phyloP scores from a whole-genome alignment of 2,329 filamentous ascomycete genomes.

The Fusarium sp. region DNA sequence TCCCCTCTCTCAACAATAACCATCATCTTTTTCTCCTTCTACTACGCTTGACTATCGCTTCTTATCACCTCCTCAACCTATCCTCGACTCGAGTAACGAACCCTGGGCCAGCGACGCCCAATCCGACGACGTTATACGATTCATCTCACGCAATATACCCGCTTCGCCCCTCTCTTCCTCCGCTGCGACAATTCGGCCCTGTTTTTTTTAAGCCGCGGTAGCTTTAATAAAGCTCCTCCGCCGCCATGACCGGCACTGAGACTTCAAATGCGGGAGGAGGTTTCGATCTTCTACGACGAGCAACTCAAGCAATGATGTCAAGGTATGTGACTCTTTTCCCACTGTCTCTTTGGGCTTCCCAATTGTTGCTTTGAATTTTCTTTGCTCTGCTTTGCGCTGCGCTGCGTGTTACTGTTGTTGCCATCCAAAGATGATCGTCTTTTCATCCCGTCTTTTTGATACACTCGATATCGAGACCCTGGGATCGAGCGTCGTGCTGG shows the following conservation, averaged over 20 bases:
- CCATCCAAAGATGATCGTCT: slow-evolving; percentile 25
- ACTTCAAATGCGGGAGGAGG: slow-evolving; percentile 59
- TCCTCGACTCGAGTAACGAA: slow-evolving; percentile 21
- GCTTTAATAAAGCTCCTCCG: slow-evolving; percentile 44
- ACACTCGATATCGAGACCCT: slow-evolving; percentile 17
- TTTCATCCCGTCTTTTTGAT: slow-evolving; percentile 3
- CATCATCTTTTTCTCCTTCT: slow-evolving; percentile 27
- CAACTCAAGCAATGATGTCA: slow-evolving; percentile 74
- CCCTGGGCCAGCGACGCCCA: slow-evolving; percentile 37
- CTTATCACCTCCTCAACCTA: slow-evolving; percentile 27
- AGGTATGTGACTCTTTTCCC: slow-evolving; percentile 61
- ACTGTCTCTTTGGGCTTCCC: slow-evolving; percentile 35
- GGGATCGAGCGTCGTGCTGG: slow-evolving; percentile 26
- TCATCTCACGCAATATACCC: slow-evolving; percentile 37
- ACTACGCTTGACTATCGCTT: slow-evolving; percentile 16
- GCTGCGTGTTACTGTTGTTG: slow-evolving; percentile 21
- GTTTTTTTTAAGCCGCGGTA: slow-evolving; percentile 42
- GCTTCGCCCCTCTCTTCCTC: slow-evolving; percentile 40
- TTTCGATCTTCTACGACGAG: slow-evolving; percentile 69
- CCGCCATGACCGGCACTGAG: slow-evolving; percentile 65
- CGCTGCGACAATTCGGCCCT: slow-evolving; percentile 40
- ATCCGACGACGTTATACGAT: slow-evolving; percentile 38
- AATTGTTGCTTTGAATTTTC: background rate
- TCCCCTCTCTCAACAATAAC: slow-evolving; percentile 42
- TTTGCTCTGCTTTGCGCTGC: background rate